phyloP scores from a whole-genome alignment of 179 eudicot genomes.

The Silene coronaria region DNA sequence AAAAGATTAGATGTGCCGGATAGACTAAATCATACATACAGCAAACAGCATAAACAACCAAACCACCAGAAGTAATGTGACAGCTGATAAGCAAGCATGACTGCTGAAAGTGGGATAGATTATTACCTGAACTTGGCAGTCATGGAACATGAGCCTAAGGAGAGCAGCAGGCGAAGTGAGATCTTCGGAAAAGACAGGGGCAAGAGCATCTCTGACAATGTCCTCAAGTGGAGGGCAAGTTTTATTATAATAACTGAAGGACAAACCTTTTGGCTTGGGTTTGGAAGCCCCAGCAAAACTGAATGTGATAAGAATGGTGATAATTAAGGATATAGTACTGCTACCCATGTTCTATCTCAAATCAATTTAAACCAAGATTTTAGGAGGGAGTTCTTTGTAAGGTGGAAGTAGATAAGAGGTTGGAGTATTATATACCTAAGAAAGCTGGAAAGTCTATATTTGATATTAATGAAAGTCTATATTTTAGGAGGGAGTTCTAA shows the following conservation, averaged over 20 bases:
- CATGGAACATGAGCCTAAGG: conserved; percentile 40
- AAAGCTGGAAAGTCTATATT: conserved; percentile 12
- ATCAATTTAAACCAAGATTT: conserved; percentile 14
- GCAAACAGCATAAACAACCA: neutral
- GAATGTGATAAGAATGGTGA: conserved; percentile 20
- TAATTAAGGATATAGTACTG: conserved; percentile 9
- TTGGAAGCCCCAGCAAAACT: conserved; percentile 14
- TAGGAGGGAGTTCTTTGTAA: conserved; percentile 18
- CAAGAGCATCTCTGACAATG: conserved; percentile 23
- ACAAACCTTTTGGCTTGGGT: conserved; percentile 23
- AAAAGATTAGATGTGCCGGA: neutral
- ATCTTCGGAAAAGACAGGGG: conserved; percentile 27
- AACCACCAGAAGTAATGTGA: neutral
- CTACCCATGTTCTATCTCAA: conserved; percentile 24
- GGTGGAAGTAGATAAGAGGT: conserved; percentile 16
- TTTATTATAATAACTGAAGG: conserved; percentile 24
- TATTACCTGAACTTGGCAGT: conserved; percentile 36
- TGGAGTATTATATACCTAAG: conserved; percentile 24
- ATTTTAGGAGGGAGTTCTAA: too few species aligned
- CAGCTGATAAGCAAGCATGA: neutral
- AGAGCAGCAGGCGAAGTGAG: conserved; percentile 30
- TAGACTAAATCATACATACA: conserved; percentile 3
- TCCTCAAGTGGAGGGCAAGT: conserved; percentile 29
- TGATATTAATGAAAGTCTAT: neutral
- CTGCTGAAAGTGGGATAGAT: neutral